Evolutionary conservation across 164 flowering plant species (phyloP).

Genomic region (Chimonanthus salicifolius): DNA sequence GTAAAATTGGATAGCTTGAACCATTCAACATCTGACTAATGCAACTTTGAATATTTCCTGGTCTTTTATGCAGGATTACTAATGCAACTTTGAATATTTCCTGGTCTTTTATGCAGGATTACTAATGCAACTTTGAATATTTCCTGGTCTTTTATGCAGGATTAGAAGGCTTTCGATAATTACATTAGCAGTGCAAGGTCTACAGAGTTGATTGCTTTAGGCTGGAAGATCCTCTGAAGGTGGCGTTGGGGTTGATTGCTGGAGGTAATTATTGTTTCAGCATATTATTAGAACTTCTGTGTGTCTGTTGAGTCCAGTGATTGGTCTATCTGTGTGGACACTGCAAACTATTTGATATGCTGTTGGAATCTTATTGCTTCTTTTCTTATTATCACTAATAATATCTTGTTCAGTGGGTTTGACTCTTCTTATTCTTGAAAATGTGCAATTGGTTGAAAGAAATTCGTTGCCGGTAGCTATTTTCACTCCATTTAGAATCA

Average conservation of each 20-base stretch:
- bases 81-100: neutral
- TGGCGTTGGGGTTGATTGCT: neutral
- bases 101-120: no score
- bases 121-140: no score
- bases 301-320: neutral
- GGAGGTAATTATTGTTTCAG: neutral
- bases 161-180: neutral
- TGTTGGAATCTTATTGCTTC: neutral
- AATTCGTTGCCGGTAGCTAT: neutral
- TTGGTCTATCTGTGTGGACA: neutral
- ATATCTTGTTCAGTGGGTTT: neutral
- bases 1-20: neutral
- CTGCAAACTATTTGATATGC: neutral
- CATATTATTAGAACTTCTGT: neutral
- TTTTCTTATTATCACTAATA: no score
- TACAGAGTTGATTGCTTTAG: neutral
- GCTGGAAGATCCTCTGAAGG: neutral
- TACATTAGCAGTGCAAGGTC: neutral
- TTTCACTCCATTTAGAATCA: neutral
- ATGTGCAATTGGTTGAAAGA: neutral
- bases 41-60: neutral
- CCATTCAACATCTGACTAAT: neutral
- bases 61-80: slow-evolving; percentile 4
- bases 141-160: slow-evolving; percentile 1
- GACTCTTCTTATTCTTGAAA: neutral